Base-by-base conservation (phyloP, 805 yeast species). In the Yamadazyma tumulicola region DNA sequence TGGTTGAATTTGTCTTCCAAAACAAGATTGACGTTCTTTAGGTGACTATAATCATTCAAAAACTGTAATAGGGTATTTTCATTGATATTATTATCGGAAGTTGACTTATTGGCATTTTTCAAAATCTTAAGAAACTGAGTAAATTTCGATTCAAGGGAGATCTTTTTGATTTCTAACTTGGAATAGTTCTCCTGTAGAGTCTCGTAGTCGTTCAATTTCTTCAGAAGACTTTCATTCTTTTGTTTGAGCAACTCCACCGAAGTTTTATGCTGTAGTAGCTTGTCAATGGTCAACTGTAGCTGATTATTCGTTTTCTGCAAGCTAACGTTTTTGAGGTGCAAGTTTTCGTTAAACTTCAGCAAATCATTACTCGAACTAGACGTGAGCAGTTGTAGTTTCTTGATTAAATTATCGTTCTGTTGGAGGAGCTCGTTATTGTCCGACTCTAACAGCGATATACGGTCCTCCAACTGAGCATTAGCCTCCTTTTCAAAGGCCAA, bases 171-270 rank as follows among this genome's bases (percentile, higher is more conserved):
- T 43, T 77, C 77, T 17, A 76, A 48, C 4, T 69, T 69, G 23
- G 73, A 68, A 12, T 63, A 61, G 28, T 67, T 64, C 26, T 64
- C 67, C 39, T 76, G 72, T 3, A 74, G 45, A 1, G 50, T 53
- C 19, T 72, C 74, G 29, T 72, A 49, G 7, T 48, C 43, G 3
- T 47, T 37, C 13, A 78, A 29, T 39, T 69, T 69, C 13, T 60
- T 54, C 15, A 55, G 49, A 21, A 80, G 51, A 0, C 69, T 46
- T 0, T 50, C 42, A 35, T 75, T 78, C 41, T 81, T 82, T 42
- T 75, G 81, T 43, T 70, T 74, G 21, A 81, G 55, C 7, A 81
- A 48, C 45, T 76, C 82, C 5, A 57, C 53, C 17, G 73, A 68
- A 40, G 74, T 62, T 39, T 67, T 65, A 40, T 72, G 56, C 41